Percentiles rank a stretch among this genome's conserved stretches.
These are phyloP conservation scores for Peterozyma toletana DNA, from an alignment of 805 yeast species.

Conservation along the genomic window DNA sequence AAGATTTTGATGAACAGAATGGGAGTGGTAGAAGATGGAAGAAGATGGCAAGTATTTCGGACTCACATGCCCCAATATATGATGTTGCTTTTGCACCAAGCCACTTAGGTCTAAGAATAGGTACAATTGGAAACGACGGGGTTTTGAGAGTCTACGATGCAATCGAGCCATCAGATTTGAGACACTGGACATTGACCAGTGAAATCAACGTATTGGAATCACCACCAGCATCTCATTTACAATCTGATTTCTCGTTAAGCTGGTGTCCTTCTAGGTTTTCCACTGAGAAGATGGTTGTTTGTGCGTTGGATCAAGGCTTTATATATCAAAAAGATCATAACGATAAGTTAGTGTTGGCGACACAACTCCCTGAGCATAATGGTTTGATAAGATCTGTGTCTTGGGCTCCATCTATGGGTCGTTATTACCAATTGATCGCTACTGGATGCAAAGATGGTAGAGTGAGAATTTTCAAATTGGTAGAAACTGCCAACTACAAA, in stretches of 20 bases:
- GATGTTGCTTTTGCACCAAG: constrained; percentile 87
- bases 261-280: constrained; percentile 90
- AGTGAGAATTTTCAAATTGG: constrained; percentile 76
- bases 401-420: constrained; percentile 97
- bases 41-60: constrained; percentile 68
- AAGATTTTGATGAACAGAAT: constrained; percentile 66
- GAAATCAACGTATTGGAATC: constrained; percentile 61
- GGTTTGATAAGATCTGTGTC: constrained; percentile 83
- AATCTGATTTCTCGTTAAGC: constrained; percentile 75
- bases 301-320: constrained; percentile 82
- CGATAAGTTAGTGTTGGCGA: constrained; percentile 48
- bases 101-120: constrained; percentile 73
- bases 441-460: constrained; percentile 95
- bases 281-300: constrained; percentile 72
- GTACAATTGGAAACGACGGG: constrained; percentile 88
- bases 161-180: constrained; percentile 79
- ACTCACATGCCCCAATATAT: constrained; percentile 82
- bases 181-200: constrained; percentile 71
- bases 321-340: constrained; percentile 49
- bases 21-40: constrained; percentile 84
- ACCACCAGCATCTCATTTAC: constrained; percentile 75
- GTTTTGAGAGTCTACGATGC: constrained; percentile 80
- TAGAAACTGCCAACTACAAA: constrained; percentile 24
- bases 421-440: constrained; percentile 81
- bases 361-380: constrained; percentile 73